Base-by-base conservation (phyloP, 768 basidiomycete species). In the Hydnomerulius pinastri region DNA sequence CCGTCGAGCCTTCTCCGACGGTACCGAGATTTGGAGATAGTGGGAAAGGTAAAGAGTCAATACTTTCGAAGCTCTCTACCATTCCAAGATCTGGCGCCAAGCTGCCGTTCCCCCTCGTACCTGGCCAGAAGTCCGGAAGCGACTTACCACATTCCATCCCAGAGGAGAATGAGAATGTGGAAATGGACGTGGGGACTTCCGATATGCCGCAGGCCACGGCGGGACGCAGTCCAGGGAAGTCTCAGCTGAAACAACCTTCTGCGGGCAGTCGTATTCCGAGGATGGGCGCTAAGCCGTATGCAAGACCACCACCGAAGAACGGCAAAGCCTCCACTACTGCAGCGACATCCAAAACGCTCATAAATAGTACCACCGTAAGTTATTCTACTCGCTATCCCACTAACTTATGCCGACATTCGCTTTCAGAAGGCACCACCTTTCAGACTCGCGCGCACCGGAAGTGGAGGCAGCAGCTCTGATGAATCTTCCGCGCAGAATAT, bases 241-340 rank as follows among this genome's bases (percentile, higher is more conserved):
- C 80, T 15, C 73, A 53, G 38, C 60, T 85, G 45, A 81, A 76
- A 58, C 79, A 83, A 53, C 65, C 72, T 7, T 58, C 66, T 21
- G 36, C 27, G n/a, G 75, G 72, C 1, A 83, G 85, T 64, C 75
- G 75, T 62, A 86, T 86, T 57, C 85, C 85, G 15, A 75, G 85
- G 51, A 80, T 82, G 35, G 76, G 75, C 29, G 65, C 64, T 21
- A 86, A 85, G 46, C 85, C 83, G 3, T 86, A 86, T 64, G 67
- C 76, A 25, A 74, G 80, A 50, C 73, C 73, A 43, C 44, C 27
- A 17, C 25, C 57, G 8, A 53, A 47, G 28, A 46, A 44, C 9
- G 54, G 38, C 38, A 60, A 28, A 30, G 15, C 15, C 27, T 23
- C 41, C n/a, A 13, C 24, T 28, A 43, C n/a, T 32, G 38, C 55